Evolutionary conservation across 768 basidiomycete genomes (phyloP).

Genomic region (Termitomyces bulborhizus): DNA sequence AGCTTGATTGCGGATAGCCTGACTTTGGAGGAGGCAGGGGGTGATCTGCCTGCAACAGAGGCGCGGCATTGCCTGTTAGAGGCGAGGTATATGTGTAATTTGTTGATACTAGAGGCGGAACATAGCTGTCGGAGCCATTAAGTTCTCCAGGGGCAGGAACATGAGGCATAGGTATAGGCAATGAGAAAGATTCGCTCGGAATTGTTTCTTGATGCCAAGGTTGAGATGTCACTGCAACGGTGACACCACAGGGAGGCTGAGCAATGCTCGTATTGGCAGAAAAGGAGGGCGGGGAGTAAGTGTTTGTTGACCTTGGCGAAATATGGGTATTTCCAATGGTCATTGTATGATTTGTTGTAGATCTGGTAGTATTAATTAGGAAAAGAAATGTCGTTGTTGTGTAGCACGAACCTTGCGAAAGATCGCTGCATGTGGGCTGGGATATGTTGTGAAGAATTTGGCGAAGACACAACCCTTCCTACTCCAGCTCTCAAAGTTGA

Average conservation of each 20-base stretch:
- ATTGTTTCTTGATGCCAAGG: not conserved
- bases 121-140: not conserved
- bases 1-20: not conserved
- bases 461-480: slow-evolving; percentile 6
- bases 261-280: not conserved
- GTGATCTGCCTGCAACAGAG: not conserved
- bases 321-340: not conserved
- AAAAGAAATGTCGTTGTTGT: not conserved
- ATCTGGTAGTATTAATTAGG: not conserved
- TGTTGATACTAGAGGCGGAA: not conserved
- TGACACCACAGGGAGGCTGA: not conserved
- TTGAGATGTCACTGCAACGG: not conserved
- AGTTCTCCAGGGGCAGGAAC: not conserved
- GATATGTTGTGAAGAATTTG: not conserved
- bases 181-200: slow-evolving; percentile 14
- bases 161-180: slow-evolving; percentile 24
- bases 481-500: slow-evolving; percentile 34
- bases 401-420: slow-evolving; percentile 1
- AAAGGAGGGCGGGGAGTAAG: not conserved
- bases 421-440: slow-evolving; percentile 6
- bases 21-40: not conserved
- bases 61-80: not conserved
- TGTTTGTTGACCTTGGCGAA: not conserved
- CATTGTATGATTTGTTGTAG: not conserved
- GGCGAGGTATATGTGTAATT: not conserved